Evolutionary conservation across 1,284 basidiomycete genomes (phyloP), one percentile per base, ranked within the genome.

Genomic region (Trametes pubescens): DNA sequence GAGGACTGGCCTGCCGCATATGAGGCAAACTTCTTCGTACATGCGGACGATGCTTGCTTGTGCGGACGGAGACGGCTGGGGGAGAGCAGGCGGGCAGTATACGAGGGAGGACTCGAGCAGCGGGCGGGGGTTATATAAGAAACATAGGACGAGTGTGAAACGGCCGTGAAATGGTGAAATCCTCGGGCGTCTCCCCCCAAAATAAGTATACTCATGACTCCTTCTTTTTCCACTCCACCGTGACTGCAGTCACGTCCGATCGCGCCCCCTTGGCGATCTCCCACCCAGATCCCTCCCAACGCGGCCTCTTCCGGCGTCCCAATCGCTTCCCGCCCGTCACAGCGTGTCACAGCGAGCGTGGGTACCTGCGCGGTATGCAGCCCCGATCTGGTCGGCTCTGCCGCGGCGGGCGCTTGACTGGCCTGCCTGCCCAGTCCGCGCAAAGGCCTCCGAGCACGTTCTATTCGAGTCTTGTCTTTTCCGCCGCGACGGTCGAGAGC

Each of bases 11-110:
- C 83, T 86, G 62, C 89, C 87, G 72, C 89, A 92, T 59, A 84
- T 79, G 62, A 92, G 82, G 74, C 89, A 92, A 71, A 87, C 81
- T 80, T 92, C 89, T 82, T 90, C 86, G 76, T 89, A 91, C 89
- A 92, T 92, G 72, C n/a, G 43, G 32, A 48, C 44, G 37, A 16
- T 2, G 52, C 14, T n/a, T n/a, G 29, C 18, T 24, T 16, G 18
- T 24, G 40, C 29, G 16, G 43, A 11, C 6, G 24, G 22, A 26
- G 40, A 21, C 11, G 26, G 61, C 37, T 8, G 21, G 14, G 59
- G 57, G 14, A 11, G 55, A 51, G 38, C 24, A 34, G 63, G 43
- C 24, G 16, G 38, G 51, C 44, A 43, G 61, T 22, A 43, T 40
- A 40, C 37, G 59, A 58, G 38, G 56, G 55, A 57, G 58, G 47